These are phyloP conservation scores for Candida endomychidarum DNA, from an alignment of 805 yeast species.

Conservation along the genomic window DNA sequence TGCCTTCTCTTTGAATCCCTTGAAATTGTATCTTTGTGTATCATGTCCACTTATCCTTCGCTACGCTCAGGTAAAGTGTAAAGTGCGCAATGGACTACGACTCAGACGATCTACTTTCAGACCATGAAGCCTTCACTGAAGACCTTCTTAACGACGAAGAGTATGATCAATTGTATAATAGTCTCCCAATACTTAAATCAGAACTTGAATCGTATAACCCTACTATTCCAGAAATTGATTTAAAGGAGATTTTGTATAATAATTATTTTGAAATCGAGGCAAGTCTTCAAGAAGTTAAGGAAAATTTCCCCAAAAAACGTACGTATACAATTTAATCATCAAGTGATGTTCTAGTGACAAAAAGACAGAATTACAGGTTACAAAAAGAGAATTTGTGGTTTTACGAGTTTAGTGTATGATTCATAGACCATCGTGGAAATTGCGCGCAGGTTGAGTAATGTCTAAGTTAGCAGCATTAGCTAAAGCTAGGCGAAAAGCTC, in stretches of 20 bases:
- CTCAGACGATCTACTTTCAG: constrained; percentile 15
- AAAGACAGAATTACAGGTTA: too few relatives aligned
- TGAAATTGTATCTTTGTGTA: too few relatives aligned
- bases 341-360: background rate
- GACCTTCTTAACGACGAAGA: constrained; percentile 40
- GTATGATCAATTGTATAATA: constrained; percentile 41
- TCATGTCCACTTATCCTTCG: background rate
- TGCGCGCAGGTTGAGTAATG: constrained; percentile 10
- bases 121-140: constrained; percentile 36
- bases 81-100: constrained; percentile 11
- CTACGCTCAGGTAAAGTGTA: too few relatives aligned
- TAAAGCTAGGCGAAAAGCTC: constrained; percentile 31
- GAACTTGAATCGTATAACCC: constrained; percentile 38
- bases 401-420: background rate
- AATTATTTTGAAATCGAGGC: constrained; percentile 57
- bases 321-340: constrained; percentile 3
- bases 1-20: too few relatives aligned
- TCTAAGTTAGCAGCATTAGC: constrained; percentile 51
- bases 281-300: constrained; percentile 48
- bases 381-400: background rate
- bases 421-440: background rate
- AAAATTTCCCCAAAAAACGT: constrained; percentile 19
- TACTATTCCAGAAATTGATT: constrained; percentile 45
- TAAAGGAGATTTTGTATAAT: constrained; percentile 59
- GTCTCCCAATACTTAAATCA: constrained; percentile 44